Evolutionary conservation across 2,329 filamentous ascomycete species (phyloP), one percentile per base, ranked within the genome.

Genomic region (Colletotrichum limetticola): DNA sequence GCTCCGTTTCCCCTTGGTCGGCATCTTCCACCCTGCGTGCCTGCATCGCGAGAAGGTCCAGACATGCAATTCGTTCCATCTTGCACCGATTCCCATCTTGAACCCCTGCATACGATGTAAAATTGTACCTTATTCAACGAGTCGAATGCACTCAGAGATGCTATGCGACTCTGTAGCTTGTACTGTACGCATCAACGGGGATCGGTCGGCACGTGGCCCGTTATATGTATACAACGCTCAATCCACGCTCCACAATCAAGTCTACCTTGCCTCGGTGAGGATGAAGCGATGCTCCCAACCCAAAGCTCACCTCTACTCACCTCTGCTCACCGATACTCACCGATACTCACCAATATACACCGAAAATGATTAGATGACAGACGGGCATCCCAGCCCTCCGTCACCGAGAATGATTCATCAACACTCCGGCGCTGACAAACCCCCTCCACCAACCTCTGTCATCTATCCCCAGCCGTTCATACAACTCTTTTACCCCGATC

Each of bases 1-100:
- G 71, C 71, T 73, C 71, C 71, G 71, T 57, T 53, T 46, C 60
- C 66, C 24, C 52, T 4, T 37, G 53, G 46, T 70, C 71, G 71
- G 71, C 58, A 69, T 55, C 55, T 72, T 66, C 71, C 71, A 72
- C 70, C 42, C 30, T 37, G 30, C 46, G 19, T 49, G 22, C 42
- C 30, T 37, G 30, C 46, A 22, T 49, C 28, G 22, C 24, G 12
- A 57, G 16, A 16, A 46, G n/a, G 16, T 28, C 65, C 22, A 55
- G 16, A 14, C 56, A 61, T 30, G 42, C 19, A 14, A 59, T n/a
- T 11, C 26, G 32, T 30, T 30, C n/a, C 4, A 19, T 52, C 11
- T 62, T 32, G 11, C 37, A 62, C 60, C 7, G 19, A 30, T 37
- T 62, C 35, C 60, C 30, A 22, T n/a, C 12, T 7, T 9, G 22